phyloP scores from a whole-genome alignment of 1,139 yeast genomes.

The Pneumocystis oryctolagi region DNA sequence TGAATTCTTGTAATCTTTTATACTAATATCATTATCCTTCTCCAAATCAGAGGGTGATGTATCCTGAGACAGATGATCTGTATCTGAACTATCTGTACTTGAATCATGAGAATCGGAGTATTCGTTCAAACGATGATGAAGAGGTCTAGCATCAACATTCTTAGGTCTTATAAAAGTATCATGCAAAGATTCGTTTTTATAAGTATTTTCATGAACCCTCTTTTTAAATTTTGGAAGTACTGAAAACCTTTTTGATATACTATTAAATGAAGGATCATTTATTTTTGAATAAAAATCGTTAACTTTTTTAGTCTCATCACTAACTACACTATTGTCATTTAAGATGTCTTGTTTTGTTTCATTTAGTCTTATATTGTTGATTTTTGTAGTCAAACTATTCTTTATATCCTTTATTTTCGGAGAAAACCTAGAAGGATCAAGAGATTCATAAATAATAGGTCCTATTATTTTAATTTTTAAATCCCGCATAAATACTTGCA shows the following conservation, averaged over 20 bases:
- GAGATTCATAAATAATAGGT: slow-evolving; percentile 48
- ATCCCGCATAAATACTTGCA: slow-evolving; percentile 50
- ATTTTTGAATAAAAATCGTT: neutral
- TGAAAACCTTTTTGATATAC: slow-evolving; percentile 16
- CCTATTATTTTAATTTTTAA: slow-evolving; percentile 62
- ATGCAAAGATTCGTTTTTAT: neutral
- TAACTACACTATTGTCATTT: neutral
- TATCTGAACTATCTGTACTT: slow-evolving; percentile 9
- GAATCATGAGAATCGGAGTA: slow-evolving; percentile 21
- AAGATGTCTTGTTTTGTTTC: neutral
- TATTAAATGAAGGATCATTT: slow-evolving; percentile 1
- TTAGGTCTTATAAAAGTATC: neutral
- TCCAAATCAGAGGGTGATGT: slow-evolving; percentile 1
- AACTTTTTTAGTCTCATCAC: neutral
- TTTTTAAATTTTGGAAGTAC: slow-evolving; percentile 38
- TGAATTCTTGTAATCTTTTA: neutral
- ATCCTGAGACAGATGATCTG: slow-evolving; percentile 6
- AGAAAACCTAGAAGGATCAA: slow-evolving; percentile 30
- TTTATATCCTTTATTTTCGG: neutral
- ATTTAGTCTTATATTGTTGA: neutral
- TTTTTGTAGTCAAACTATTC: neutral
- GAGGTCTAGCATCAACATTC: slow-evolving; percentile 30
- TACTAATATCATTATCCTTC: neutral
- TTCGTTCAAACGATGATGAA: slow-evolving; percentile 58
- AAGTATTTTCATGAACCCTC: slow-evolving; percentile 20